Percentiles rank a stretch among this genome's conserved stretches.
Conservation (phyloP, 1,284 basidiomycete species). For the Psilocybe mexicana region DNA sequence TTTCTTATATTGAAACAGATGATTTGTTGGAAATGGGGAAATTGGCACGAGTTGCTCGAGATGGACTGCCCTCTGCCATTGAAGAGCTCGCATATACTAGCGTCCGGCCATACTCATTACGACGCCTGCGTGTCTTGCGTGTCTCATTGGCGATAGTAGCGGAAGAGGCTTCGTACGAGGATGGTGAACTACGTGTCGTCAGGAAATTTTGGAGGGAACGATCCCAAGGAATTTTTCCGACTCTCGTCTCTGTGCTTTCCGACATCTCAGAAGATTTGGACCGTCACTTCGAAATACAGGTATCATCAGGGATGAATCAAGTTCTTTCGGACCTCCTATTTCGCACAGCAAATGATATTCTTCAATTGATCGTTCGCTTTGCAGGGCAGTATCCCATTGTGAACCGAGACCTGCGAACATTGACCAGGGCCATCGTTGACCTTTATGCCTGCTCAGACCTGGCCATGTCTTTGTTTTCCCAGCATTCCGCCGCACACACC, state of each 20-base stretch:
- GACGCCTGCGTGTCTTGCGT: constrained; percentile 56
- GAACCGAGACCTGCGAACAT: constrained; percentile 44
- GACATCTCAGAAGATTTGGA: constrained; percentile 53
- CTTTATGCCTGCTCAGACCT: constrained; percentile 57
- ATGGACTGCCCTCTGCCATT: constrained; percentile 63
- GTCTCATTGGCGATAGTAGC: constrained; percentile 60
- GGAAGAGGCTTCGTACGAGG: constrained; percentile 48
- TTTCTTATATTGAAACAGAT: constrained; percentile 60
- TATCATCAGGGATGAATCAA: constrained; percentile 37
- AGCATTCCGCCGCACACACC: constrained; percentile 37
- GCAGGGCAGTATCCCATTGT: constrained; percentile 48
- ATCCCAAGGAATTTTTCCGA: constrained; percentile 53
- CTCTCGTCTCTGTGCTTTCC: constrained; percentile 52
- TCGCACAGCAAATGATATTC: constrained; percentile 49
- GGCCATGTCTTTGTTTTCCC: constrained; percentile 44
- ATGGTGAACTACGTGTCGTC: constrained; percentile 55
- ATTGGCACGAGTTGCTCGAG: constrained; percentile 61
- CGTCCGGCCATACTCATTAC: constrained; percentile 49
- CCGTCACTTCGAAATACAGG: constrained; percentile 45
- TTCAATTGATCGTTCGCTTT: constrained; percentile 52
- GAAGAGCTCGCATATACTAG: constrained; percentile 56
- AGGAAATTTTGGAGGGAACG: constrained; percentile 61
- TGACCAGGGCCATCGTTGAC: constrained; percentile 49
- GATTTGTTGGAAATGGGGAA: constrained; percentile 59
- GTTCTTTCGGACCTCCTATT: constrained; percentile 54